Evolutionary conservation across 202 grass and related monocot genomes (phyloP).

Genomic region (Miscanthus sacchariflorus): DNA sequence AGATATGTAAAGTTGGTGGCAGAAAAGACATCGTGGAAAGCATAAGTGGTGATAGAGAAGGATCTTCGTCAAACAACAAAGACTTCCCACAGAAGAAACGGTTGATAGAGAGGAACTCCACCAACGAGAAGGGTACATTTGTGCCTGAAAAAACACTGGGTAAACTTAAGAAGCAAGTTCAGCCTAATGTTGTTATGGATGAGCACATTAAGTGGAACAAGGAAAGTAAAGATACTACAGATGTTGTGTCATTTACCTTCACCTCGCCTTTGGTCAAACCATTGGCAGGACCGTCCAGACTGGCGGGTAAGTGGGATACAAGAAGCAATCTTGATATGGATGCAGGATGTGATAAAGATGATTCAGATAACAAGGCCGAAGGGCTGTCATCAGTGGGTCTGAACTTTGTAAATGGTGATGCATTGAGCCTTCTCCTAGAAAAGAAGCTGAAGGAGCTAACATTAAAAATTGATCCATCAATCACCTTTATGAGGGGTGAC

Average conservation of each 20-base stretch:
- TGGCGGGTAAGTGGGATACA: constrained; percentile 52
- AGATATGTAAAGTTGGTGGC: constrained; percentile 58
- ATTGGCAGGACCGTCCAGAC: constrained; percentile 43
- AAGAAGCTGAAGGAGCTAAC: constrained; percentile 77
- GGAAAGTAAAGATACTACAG: constrained; percentile 65
- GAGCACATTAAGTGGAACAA: constrained; percentile 64
- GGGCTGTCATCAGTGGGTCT: constrained; percentile 47
- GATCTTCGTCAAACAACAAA: constrained; percentile 68
- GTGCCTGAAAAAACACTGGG: constrained; percentile 48
- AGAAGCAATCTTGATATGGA: constrained; percentile 49
- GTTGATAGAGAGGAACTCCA: constrained; percentile 71
- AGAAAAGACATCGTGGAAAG: constrained; percentile 60
- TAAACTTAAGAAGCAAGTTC: constrained; percentile 54
- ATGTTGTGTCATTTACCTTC: constrained; percentile 94
- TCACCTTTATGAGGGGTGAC: constrained; percentile 62
- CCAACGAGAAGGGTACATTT: constrained; percentile 53
- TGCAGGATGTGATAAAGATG: constrained; percentile 43
- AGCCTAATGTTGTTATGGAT: constrained; percentile 78
- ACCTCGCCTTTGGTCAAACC: constrained; percentile 82
- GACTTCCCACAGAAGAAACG: constrained; percentile 91
- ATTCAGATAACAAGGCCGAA: constrained; percentile 54
- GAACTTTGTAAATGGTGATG: constrained; percentile 74
- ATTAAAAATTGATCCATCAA: constrained; percentile 60
- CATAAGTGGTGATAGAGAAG: constrained; percentile 60
- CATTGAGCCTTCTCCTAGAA: constrained; percentile 84